A percentile compares a stretch with the other conserved stretches of the same genome.
Conservation (phyloP, 805 yeast genomes). For the Zygosaccharomyces bailii region DNA sequence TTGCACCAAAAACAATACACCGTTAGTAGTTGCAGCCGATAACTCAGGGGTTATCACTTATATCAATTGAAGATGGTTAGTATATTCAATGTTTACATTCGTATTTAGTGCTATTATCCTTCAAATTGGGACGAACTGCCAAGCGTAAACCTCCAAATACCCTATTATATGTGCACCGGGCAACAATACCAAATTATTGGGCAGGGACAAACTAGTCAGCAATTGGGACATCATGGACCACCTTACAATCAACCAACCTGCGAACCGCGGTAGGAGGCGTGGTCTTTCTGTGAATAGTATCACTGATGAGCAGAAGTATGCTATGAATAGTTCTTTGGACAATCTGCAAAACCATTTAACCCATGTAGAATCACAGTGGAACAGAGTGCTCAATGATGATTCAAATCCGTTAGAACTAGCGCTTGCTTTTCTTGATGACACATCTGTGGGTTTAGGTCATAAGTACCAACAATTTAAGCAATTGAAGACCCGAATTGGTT, state of each 20-base stretch:
- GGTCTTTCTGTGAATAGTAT: constrained; percentile 32
- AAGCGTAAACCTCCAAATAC: too few relatives aligned
- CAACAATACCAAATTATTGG: background rate
- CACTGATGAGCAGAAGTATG: constrained; percentile 28
- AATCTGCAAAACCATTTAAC: constrained; percentile 29
- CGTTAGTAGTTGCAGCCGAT: constrained; percentile 19
- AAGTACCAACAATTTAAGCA: constrained; percentile 62
- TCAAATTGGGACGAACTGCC: too few relatives aligned
- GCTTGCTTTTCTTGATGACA: constrained; percentile 73
- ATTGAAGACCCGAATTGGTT: constrained; percentile 54
- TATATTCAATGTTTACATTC: background rate
- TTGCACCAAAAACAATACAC: constrained; percentile 1
- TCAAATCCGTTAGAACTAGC: constrained; percentile 86
- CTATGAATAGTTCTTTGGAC: constrained; percentile 32
- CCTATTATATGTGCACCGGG: too few relatives aligned
- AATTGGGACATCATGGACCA: constrained; percentile 20
- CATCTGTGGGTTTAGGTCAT: constrained; percentile 88
- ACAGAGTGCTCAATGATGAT: constrained; percentile 46
- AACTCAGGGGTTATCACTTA: constrained; percentile 24
- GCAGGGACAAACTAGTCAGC: background rate
- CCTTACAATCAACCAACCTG: constrained; percentile 12
- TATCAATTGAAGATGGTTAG: constrained; percentile 7
- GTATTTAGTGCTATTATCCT: background rate
- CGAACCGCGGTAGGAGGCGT: constrained; percentile 26
- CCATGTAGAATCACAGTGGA: constrained; percentile 45